Evolutionary conservation across 306 rosid species (phyloP).

Genomic region (Ammopiptanthus mongolicus): DNA sequence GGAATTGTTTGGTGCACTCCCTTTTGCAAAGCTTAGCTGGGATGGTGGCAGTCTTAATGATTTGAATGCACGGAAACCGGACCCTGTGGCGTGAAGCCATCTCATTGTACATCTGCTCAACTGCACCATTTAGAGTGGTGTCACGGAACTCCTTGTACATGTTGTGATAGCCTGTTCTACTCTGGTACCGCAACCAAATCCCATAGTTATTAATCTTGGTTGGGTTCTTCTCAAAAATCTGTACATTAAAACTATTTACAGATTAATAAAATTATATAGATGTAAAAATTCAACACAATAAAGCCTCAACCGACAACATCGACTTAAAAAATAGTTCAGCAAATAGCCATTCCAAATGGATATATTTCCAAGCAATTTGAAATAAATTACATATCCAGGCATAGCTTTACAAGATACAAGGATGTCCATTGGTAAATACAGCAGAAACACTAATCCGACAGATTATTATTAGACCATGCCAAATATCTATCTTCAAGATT

Average conservation of each 20-base stretch:
- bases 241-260: not conserved
- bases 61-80: constrained; percentile 80
- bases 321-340: not conserved
- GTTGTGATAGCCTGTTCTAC: constrained; percentile 90
- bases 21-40: constrained; percentile 89
- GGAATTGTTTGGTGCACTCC: constrained; percentile 88
- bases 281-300: not conserved
- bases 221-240: constrained; percentile 92
- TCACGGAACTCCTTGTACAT: constrained; percentile 94
- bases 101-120: constrained; percentile 73
- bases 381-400: not conserved
- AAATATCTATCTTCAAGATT: not conserved
- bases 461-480: not conserved
- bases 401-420: not conserved
- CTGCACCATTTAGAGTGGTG: constrained; percentile 81
- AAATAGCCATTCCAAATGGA: not conserved
- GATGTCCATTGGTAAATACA: not conserved
- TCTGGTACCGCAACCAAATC: constrained; percentile 84
- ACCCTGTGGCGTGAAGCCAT: constrained; percentile 96
- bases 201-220: constrained; percentile 82
- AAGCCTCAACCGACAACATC: not conserved
- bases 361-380: not conserved
- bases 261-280: not conserved
- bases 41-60: constrained; percentile 79
- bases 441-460: not conserved